These are phyloP conservation scores for Ophiostoma populinum DNA, from an alignment of 2,329 filamentous ascomycete genomes.

Conservation along the genomic window DNA sequence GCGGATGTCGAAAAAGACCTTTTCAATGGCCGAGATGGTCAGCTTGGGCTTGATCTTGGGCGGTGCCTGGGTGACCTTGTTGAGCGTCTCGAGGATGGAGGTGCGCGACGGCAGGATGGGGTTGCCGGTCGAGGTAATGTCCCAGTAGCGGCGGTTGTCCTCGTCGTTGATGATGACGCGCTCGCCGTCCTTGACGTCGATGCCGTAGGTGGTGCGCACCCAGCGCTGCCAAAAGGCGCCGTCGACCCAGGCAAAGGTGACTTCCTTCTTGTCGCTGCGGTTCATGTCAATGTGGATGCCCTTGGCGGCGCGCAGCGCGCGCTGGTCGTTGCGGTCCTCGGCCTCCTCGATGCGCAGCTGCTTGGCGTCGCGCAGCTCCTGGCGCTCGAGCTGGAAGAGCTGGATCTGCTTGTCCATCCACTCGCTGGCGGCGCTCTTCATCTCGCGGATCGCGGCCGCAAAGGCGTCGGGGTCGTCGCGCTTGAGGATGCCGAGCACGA, in stretches of 20 bases:
- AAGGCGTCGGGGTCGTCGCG: constrained; percentile 68
- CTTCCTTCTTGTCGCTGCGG: constrained; percentile 69
- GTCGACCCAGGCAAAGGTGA: constrained; percentile 94
- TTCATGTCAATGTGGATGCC: constrained; percentile 84
- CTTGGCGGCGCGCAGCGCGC: constrained; percentile 74
- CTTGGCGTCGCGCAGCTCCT: constrained; percentile 87
- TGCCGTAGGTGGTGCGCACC: constrained; percentile 87
- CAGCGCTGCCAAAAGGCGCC: constrained; percentile 95
- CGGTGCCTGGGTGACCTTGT: constrained; percentile 50
- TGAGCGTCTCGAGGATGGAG: constrained; percentile 74
- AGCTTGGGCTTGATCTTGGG: constrained; percentile 60
- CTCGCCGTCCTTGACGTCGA: constrained; percentile 76
- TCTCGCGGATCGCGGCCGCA: constrained; percentile 59
- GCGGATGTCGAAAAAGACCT: constrained; percentile 51
- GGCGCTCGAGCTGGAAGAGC: constrained; percentile 78
- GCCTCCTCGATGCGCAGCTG: constrained; percentile 93
- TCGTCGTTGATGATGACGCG: constrained; percentile 94
- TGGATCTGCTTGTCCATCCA: constrained; percentile 97
- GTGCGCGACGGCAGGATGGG: constrained; percentile 78
- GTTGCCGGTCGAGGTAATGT: constrained; percentile 74
- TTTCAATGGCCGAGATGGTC: constrained; percentile 55
- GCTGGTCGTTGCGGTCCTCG: constrained; percentile 79
- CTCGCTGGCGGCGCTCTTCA: constrained; percentile 89
- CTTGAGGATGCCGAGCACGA: constrained; percentile 82
- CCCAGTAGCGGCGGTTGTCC: constrained; percentile 91